Percentiles rank a stretch among this genome's conserved stretches.
phyloP scores from a whole-genome alignment of 169 alveolate species.

The Besnoitia besnoiti region DNA sequence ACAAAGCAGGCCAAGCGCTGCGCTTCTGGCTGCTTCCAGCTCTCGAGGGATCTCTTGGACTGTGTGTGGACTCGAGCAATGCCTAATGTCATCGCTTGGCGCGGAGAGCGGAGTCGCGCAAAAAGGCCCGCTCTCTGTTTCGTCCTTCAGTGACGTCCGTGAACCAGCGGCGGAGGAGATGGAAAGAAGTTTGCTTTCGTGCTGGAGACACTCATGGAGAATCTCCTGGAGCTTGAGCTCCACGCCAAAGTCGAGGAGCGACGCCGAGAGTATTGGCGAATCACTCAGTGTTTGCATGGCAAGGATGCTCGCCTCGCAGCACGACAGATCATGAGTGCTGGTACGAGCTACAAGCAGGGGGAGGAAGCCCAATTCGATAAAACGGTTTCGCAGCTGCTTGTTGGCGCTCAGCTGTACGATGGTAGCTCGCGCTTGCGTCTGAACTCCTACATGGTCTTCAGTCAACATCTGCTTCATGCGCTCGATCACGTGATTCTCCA shows the following conservation, averaged over 20 bases:
- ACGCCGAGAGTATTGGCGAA: background rate
- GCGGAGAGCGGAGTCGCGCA: too few relatives aligned
- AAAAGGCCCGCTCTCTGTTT: too few relatives aligned
- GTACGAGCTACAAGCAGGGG: slow-evolving; percentile 21
- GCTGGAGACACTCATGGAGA: slow-evolving; percentile 17
- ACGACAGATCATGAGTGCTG: background rate
- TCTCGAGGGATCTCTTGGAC: background rate
- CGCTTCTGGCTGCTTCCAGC: background rate
- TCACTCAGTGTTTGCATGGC: slow-evolving; percentile 29
- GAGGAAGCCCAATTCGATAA: background rate
- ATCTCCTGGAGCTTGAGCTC: slow-evolving; percentile 23
- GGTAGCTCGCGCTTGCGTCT: slow-evolving; percentile 18
- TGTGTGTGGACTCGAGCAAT: too few relatives aligned
- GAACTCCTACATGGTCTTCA: slow-evolving; percentile 6
- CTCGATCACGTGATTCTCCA: background rate
- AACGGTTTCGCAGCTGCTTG: background rate
- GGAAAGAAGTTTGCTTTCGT: background rate
- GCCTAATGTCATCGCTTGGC: too few relatives aligned
- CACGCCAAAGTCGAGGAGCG: slow-evolving; percentile 32
- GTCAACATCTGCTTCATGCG: background rate
- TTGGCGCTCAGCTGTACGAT: slow-evolving; percentile 22
- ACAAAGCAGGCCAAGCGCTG: background rate
- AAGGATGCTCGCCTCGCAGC: slow-evolving; percentile 1
- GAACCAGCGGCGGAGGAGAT: too few relatives aligned
- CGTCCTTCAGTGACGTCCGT: too few relatives aligned